Evolutionary conservation across 306 rosid species (phyloP).

Genomic region (Malus sylvestris): DNA sequence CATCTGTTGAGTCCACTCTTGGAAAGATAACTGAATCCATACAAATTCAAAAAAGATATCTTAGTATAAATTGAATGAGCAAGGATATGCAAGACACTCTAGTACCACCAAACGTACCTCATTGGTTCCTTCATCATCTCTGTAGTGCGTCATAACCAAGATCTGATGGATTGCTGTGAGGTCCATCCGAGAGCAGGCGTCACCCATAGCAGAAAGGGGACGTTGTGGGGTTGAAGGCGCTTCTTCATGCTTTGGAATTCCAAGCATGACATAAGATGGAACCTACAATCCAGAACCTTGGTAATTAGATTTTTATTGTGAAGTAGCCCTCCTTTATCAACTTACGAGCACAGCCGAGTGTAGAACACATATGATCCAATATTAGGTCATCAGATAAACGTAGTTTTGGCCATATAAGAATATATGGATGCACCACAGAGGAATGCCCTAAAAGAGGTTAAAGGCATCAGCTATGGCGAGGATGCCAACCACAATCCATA

Average conservation of each 20-base stretch:
- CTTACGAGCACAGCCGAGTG: not conserved
- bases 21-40: conserved; percentile 82
- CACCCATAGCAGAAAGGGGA: conserved; percentile 96
- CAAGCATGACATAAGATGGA: conserved; percentile 80
- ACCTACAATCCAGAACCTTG: conserved; percentile 43
- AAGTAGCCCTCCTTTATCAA: conserved; percentile 6
- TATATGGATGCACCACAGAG: not conserved
- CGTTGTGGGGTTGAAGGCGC: conserved; percentile 87
- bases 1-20: conserved; percentile 99
- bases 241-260: conserved; percentile 74
- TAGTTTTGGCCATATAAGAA: not conserved
- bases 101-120: conserved; percentile 49
- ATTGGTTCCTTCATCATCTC: conserved; percentile 92
- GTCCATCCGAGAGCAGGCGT: conserved; percentile 97
- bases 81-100: conserved; percentile 2
- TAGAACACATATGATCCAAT: not conserved
- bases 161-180: conserved; percentile 99
- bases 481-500: not conserved
- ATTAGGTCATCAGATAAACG: not conserved
- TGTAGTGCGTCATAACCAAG: conserved; percentile 75
- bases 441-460: not conserved
- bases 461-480: not conserved
- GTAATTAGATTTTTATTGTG: conserved; percentile 5
- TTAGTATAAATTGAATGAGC: conserved; percentile 15
- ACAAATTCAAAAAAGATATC: conserved; percentile 22